A percentile compares a stretch with the other conserved stretches of the same genome.
phyloP scores from a whole-genome alignment of 2,329 filamentous ascomycete genomes.

The Cladorrhinum sp. region DNA sequence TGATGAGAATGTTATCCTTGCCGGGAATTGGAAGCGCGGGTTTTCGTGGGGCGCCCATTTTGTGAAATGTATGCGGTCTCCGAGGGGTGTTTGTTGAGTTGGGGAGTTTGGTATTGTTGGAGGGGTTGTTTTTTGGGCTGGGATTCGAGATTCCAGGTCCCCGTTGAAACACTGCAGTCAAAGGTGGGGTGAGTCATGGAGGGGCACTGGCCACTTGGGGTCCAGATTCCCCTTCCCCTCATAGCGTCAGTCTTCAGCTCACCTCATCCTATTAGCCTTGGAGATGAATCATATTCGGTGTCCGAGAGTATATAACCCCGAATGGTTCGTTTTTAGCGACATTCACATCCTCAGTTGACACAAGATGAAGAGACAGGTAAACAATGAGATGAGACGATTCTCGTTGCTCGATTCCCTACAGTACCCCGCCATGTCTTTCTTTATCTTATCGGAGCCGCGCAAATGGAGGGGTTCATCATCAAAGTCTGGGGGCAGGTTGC shows the following conservation, averaged over 20 bases:
- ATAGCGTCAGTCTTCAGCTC: not conserved
- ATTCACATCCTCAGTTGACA: not conserved
- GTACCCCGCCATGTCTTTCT: not conserved
- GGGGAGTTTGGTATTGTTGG: not conserved
- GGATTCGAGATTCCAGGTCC: not conserved
- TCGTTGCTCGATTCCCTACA: not conserved
- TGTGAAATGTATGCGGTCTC: slow-evolving; percentile 3
- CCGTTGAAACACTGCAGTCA: not conserved
- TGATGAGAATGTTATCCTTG: slow-evolving; percentile 85
- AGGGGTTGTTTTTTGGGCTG: slow-evolving; percentile 12
- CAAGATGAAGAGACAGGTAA: not conserved
- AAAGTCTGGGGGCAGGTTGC: too few relatives aligned
- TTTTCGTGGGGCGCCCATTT: slow-evolving; percentile 23
- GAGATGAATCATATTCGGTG: not conserved
- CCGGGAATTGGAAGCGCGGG: slow-evolving; percentile 64
- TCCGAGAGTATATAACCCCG: not conserved
- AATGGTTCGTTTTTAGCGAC: too few relatives aligned
- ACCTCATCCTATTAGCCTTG: not conserved
- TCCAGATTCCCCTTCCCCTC: not conserved
- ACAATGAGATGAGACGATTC: not conserved
- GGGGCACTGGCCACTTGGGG: not conserved
- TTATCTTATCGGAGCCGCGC: not conserved
- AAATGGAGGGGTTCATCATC: not conserved
- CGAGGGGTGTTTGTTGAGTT: not conserved
- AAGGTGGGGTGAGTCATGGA: not conserved